phyloP scores from a whole-genome alignment of 2,329 filamentous ascomycete genomes.

The Talaromyces rugulosus region DNA sequence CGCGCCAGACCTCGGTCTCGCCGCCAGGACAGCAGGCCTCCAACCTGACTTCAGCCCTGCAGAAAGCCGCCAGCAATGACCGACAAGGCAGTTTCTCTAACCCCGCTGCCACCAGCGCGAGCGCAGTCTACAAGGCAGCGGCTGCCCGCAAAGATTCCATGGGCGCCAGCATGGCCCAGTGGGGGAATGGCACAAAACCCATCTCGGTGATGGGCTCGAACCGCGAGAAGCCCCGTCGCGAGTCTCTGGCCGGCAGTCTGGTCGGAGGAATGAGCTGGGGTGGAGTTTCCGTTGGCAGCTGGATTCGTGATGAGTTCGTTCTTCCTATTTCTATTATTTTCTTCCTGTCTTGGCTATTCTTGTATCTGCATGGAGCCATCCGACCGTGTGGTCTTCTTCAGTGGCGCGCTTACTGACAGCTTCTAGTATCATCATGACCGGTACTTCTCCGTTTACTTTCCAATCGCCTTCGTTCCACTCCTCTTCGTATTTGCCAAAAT shows the following conservation, averaged over 20 bases:
- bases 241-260: conserved; percentile 59
- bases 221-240: conserved; percentile 50
- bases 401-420: conserved; percentile 1
- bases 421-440: conserved; percentile 83
- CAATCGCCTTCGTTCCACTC: conserved; percentile 96
- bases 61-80: conserved; percentile 42
- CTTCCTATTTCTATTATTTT: neutral
- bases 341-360: neutral
- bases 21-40: conserved; percentile 58
- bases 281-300: conserved; percentile 91
- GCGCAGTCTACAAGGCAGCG: conserved; percentile 33
- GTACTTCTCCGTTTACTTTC: conserved; percentile 87
- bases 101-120: conserved; percentile 35
- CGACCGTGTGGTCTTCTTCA: neutral
- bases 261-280: conserved; percentile 92
- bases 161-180: conserved; percentile 48
- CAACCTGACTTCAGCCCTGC: conserved; percentile 59
- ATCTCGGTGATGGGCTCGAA: conserved; percentile 54
- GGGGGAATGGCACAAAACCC: conserved; percentile 55
- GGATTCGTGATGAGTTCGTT: conserved; percentile 89
- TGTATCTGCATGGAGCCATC: neutral
- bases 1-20: conserved; percentile 54
- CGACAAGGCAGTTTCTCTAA: conserved; percentile 41
- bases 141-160: conserved; percentile 53
- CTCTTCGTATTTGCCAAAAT: conserved; percentile 90